Percentiles rank a stretch among this genome's conserved stretches.
Conservation (phyloP, 1,284 basidiomycete species). For the Cutaneotrichosporon daszewskae region DNA sequence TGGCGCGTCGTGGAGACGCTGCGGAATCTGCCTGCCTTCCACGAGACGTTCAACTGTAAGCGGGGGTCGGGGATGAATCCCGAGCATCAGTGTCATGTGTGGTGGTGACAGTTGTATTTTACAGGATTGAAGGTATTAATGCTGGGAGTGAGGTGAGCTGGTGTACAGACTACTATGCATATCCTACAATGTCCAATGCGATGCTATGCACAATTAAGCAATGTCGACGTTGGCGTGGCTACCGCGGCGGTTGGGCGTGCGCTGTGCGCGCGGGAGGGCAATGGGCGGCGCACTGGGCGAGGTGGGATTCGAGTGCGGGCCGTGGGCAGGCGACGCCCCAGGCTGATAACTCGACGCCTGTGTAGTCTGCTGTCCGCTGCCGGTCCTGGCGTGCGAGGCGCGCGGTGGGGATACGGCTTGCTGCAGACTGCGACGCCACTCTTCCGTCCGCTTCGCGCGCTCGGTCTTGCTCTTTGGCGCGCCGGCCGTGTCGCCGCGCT, state of each 20-base stretch:
- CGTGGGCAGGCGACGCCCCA: neutral
- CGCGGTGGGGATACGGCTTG: neutral
- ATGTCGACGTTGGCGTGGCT: slow-evolving; percentile 3
- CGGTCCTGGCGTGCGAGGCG: neutral
- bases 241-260: too few relatives aligned
- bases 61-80: slow-evolving; percentile 36
- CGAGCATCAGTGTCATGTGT: neutral
- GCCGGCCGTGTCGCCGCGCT: slow-evolving; percentile 9
- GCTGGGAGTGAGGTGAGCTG: too few relatives aligned
- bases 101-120: neutral
- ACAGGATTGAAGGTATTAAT: too few relatives aligned
- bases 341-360: too few relatives aligned
- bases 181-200: neutral
- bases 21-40: slow-evolving; percentile 48
- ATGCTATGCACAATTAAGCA: neutral
- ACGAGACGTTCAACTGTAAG: slow-evolving; percentile 46
- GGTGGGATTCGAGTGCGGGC: neutral
- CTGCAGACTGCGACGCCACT: slow-evolving; percentile 13
- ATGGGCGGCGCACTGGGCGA: neutral
- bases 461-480: slow-evolving; percentile 2
- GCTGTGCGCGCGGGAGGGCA: neutral
- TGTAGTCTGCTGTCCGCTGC: too few relatives aligned
- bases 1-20: slow-evolving; percentile 78
- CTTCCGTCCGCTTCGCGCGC: slow-evolving; percentile 10
- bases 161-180: neutral